phyloP scores from a whole-genome alignment of 179 eudicot species.

The Beta lomatogona region DNA sequence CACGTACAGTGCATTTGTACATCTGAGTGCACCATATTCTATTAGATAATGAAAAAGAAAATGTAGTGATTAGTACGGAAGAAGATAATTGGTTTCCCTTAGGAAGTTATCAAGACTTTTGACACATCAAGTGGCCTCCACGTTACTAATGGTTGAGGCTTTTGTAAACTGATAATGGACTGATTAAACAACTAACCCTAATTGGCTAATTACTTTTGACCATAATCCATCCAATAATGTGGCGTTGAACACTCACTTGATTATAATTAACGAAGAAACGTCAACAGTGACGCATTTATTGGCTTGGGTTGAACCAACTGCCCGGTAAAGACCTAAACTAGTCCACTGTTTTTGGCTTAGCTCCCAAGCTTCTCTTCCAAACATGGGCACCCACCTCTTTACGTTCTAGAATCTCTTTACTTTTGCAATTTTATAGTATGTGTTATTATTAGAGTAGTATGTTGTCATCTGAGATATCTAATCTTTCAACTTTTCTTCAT shows the following conservation, averaged over 20 bases:
- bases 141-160: neutral
- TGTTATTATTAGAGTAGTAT: neutral
- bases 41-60: too few species aligned
- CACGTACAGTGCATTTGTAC: too few species aligned
- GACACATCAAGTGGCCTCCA: neutral
- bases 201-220: neutral
- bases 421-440: neutral
- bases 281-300: slow-evolving; percentile 14
- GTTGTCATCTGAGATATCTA: neutral
- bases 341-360: neutral
- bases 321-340: neutral
- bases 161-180: too few species aligned
- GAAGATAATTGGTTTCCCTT: too few species aligned
- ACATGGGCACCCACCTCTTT: neutral
- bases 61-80: too few species aligned
- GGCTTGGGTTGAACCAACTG: neutral
- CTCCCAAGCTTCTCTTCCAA: slow-evolving; percentile 9
- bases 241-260: neutral
- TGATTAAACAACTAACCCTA: neutral
- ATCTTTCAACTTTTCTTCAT: too few species aligned
- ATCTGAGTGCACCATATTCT: too few species aligned
- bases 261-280: neutral
- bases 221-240: neutral
- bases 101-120: too few species aligned
- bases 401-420: neutral